Evolutionary conservation across 2,329 filamentous ascomycete species (phyloP), one percentile per base, ranked within the genome.

Genomic region (Ophiosphaerella herpotricha): DNA sequence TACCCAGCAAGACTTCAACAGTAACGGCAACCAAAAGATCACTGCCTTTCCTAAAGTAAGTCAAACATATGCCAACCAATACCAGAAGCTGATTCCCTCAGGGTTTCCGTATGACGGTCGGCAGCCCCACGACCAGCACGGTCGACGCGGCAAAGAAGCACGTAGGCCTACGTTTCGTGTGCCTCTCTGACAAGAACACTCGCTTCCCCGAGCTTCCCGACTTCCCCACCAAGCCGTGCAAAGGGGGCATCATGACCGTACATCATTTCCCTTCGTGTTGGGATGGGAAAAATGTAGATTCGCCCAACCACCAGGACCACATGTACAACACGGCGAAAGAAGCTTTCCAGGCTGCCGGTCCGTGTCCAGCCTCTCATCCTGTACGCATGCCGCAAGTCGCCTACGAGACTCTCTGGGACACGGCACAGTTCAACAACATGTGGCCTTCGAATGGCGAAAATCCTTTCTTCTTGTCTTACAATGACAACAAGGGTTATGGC

Each of bases 251-350:
- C 50, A 64, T 67, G 64, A 64, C 61, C 7, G 60, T 61, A 1
- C 61, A 66, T 29, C 63, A 66, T 45, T 67, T 65, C 38, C 7
- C 7, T 11, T 29, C 26, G 26, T 90, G 87, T 78, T 89, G 88
- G 80, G 82, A 90, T 71, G 86, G 85, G 37, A 72, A 74, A 46
- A 71, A 79, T 40, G 78, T 80, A 38, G 84, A 82, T 49, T 76
- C 85, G 42, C 76, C 78, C 43, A 78, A 85, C 74, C 84, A 83
- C 75, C 57, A 64, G 42, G 49, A 51, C 37, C 63, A 67, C 49
- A 69, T 69, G 64, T 66, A 56, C 50, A 57, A 51, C 37, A 67
- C 61, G 1, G 40, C 46, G 7, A 60, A 57, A 29, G 63, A 59
- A 11, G 60, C 57, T 16, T 67, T 67, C 50, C 32, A 32, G 3